Conservation (phyloP, 208 protist genomes). For the Hexamita inflata region DNA sequence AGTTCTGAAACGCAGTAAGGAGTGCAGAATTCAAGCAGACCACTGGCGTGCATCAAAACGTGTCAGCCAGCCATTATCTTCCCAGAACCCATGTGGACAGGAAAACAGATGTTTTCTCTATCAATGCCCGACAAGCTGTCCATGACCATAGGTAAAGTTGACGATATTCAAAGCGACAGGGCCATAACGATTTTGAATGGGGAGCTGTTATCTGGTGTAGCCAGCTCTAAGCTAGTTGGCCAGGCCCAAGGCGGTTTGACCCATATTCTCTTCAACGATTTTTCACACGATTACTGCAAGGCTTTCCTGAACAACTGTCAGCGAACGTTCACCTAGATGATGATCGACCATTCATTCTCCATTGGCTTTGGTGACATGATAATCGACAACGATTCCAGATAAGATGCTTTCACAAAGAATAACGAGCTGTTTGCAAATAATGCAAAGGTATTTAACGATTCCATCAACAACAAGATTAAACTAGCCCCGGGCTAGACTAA, state of each 20-base stretch:
- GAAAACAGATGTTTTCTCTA: constrained; percentile 92
- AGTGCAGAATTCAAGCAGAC: too few relatives aligned
- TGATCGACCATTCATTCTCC: constrained; percentile 78
- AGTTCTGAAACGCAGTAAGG: too few relatives aligned
- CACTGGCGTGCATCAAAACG: constrained; percentile 48
- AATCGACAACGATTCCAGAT: constrained; percentile 68
- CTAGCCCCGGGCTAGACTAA: constrained; percentile 72
- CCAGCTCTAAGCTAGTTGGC: constrained; percentile 66
- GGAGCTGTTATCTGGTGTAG: constrained; percentile 61
- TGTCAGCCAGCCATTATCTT: constrained; percentile 90
- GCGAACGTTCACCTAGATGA: constrained; percentile 83
- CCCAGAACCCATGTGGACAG: constrained; percentile 87
- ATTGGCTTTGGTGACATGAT: constrained; percentile 94
- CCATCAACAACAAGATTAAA: constrained; percentile 75
- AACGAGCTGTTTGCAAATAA: constrained; percentile 63
- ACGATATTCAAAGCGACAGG: constrained; percentile 52
- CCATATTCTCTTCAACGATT: constrained; percentile 86
- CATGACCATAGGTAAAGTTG: background rate
- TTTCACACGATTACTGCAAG: constrained; percentile 69
- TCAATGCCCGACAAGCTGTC: background rate
- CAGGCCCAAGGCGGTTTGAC: constrained; percentile 52
- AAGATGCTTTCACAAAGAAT: constrained; percentile 70
- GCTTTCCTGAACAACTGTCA: constrained; percentile 73
- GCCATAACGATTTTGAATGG: constrained; percentile 67
- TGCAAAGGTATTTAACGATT: constrained; percentile 65